A percentile compares a stretch with the other conserved stretches of the same genome.
These are phyloP conservation scores for Marasmius tenuissimus DNA, from an alignment of 1,284 basidiomycete genomes.

Conservation along the genomic window DNA sequence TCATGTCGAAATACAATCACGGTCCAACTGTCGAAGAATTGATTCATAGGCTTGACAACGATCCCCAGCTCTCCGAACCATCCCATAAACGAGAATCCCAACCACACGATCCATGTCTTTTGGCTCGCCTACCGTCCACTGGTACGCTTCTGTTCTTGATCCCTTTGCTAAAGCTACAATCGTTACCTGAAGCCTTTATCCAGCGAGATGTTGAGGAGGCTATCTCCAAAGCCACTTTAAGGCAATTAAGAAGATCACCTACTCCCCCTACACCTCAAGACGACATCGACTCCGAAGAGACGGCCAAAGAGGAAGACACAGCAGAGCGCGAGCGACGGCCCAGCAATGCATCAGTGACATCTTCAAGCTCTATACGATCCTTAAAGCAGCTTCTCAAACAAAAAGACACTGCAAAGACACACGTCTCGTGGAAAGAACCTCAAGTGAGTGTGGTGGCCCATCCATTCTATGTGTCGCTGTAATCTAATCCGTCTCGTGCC, in stretches of 20 bases:
- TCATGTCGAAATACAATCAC: slow-evolving; percentile 44
- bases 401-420: slow-evolving; percentile 9
- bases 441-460: slow-evolving; percentile 43
- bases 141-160: slow-evolving; percentile 38
- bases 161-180: slow-evolving; percentile 15
- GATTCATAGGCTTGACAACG: slow-evolving; percentile 30
- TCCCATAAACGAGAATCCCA: slow-evolving; percentile 34
- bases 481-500: neutral
- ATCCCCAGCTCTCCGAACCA: slow-evolving; percentile 10
- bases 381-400: slow-evolving; percentile 14
- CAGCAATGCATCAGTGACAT: slow-evolving; percentile 4
- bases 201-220: slow-evolving; percentile 61
- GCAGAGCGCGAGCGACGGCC: slow-evolving; percentile 2
- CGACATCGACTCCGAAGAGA: slow-evolving; percentile 10
- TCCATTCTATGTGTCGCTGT: neutral
- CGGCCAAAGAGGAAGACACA: slow-evolving; percentile 20
- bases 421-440: slow-evolving; percentile 54
- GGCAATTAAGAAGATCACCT: slow-evolving; percentile 44
- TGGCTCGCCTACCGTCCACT: slow-evolving; percentile 63
- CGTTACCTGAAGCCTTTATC: slow-evolving; percentile 52
- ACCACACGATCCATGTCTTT: slow-evolving; percentile 57
- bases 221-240: slow-evolving; percentile 53
- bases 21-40: slow-evolving; percentile 43
- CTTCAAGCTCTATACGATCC: slow-evolving; percentile 1
- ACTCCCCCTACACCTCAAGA: slow-evolving; percentile 29